phyloP scores from a whole-genome alignment of 345 rosid genomes.

The Psidium guajava region DNA sequence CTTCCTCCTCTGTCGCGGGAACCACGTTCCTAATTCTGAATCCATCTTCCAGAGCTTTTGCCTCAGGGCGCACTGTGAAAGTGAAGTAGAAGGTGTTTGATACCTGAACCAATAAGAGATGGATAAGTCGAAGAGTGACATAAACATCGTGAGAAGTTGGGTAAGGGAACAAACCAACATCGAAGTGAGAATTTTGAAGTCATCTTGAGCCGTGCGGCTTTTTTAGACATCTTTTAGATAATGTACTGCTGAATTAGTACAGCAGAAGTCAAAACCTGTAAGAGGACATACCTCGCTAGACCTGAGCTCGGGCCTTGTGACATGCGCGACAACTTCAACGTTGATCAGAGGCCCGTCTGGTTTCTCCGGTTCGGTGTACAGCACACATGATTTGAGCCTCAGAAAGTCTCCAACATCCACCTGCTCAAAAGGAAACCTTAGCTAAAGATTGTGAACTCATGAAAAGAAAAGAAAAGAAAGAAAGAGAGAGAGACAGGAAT shows the following conservation, averaged over 20 bases:
- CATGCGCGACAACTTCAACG: slow-evolving; percentile 95
- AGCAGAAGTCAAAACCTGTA: background rate
- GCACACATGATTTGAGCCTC: slow-evolving; percentile 66
- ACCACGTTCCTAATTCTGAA: slow-evolving; percentile 58
- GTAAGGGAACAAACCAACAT: background rate
- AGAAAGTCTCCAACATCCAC: slow-evolving; percentile 83
- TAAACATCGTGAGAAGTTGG: background rate
- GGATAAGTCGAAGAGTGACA: background rate
- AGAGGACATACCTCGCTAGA: slow-evolving; percentile 59
- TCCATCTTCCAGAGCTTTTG: slow-evolving; percentile 38
- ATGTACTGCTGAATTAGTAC: background rate
- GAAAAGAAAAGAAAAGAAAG: background rate
- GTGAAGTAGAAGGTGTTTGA: slow-evolving; percentile 75
- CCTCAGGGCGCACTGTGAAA: slow-evolving; percentile 65
- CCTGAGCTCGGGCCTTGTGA: slow-evolving; percentile 84
- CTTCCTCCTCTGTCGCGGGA: slow-evolving; percentile 89
- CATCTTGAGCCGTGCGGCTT: background rate
- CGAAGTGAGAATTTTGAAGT: background rate
- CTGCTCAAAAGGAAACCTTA: slow-evolving; percentile 18
- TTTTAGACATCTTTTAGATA: background rate
- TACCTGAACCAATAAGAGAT: slow-evolving; percentile 24
- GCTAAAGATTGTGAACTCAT: background rate
- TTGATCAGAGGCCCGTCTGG: slow-evolving; percentile 60
- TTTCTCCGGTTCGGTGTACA: slow-evolving; percentile 60
- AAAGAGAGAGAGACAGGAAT: background rate